Evolutionary conservation across 192 early-diverging fungal species (phyloP).

Genomic region (Gaertneriomyces semiglobifer): DNA sequence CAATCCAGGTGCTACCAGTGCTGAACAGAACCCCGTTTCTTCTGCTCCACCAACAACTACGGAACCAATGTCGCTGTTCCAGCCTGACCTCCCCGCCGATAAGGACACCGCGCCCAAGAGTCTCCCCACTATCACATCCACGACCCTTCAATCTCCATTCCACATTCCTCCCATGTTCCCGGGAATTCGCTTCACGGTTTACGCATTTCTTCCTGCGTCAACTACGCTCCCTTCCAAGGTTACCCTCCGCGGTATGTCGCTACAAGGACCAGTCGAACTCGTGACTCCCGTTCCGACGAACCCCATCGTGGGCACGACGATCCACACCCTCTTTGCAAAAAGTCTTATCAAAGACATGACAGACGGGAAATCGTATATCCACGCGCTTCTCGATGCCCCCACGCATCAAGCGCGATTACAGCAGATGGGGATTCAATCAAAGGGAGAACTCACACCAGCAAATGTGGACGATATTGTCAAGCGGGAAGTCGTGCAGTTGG

Average conservation of each 20-base stretch:
- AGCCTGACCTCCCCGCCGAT: not conserved
- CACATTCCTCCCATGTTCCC: conserved; percentile 1
- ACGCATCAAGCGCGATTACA: too few relatives aligned
- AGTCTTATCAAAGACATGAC: not conserved
- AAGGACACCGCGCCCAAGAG: not conserved
- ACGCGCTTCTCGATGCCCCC: not conserved
- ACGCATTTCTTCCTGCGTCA: not conserved
- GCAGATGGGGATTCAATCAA: not conserved
- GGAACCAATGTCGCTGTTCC: not conserved
- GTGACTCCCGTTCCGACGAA: not conserved
- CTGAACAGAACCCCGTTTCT: not conserved
- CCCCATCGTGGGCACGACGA: not conserved
- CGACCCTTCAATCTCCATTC: not conserved
- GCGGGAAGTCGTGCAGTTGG: not conserved
- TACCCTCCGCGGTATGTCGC: not conserved
- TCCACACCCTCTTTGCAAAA: not conserved
- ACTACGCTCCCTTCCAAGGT: conserved; percentile 4
- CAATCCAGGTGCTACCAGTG: not conserved
- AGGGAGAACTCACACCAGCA: not conserved
- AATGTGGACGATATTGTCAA: not conserved
- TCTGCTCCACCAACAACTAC: not conserved
- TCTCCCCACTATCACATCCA: too few relatives aligned
- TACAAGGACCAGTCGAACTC: conserved; percentile 6
- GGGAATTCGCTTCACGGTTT: not conserved
- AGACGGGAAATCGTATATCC: not conserved